These are phyloP conservation scores for Babesia ovis DNA, from an alignment of 169 alveolate genomes.

Conservation along the genomic window DNA sequence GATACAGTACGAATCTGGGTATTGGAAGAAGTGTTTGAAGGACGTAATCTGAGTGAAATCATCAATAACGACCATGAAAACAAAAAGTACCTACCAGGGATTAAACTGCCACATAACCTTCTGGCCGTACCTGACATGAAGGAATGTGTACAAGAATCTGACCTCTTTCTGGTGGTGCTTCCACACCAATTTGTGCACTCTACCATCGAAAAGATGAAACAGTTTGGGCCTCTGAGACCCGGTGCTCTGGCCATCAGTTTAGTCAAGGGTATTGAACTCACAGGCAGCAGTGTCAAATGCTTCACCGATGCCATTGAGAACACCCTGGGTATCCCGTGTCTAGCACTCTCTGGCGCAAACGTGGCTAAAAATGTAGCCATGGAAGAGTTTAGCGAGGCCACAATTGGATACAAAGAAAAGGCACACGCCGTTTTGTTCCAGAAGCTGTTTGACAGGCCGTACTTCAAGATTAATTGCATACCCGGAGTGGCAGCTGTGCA, in stretches of 20 bases:
- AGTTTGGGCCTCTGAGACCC: constrained; percentile 58
- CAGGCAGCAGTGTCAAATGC: constrained; percentile 72
- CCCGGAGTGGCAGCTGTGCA: constrained; percentile 89
- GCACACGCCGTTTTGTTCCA: constrained; percentile 82
- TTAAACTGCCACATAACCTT: constrained; percentile 84
- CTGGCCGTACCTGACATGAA: constrained; percentile 83
- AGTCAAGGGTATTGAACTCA: constrained; percentile 82
- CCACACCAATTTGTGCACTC: constrained; percentile 87
- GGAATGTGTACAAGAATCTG: constrained; percentile 84
- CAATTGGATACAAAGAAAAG: constrained; percentile 84
- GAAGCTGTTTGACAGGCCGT: constrained; percentile 87
- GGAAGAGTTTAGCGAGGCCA: constrained; percentile 91
- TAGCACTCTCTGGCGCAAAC: constrained; percentile 86
- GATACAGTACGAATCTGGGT: constrained; percentile 83
- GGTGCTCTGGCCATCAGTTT: constrained; percentile 80
- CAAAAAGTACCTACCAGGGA: constrained; percentile 86
- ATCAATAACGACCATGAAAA: constrained; percentile 87
- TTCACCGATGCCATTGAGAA: constrained; percentile 73
- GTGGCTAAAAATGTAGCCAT: constrained; percentile 91
- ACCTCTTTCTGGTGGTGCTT: constrained; percentile 83
- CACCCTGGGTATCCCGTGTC: constrained; percentile 76
- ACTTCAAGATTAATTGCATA: constrained; percentile 86
- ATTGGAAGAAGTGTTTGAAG: constrained; percentile 83
- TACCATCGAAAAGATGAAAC: constrained; percentile 62
- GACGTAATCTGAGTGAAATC: constrained; percentile 82